These are phyloP conservation scores for Fusarium nygamai DNA, from an alignment of 2,329 filamentous ascomycete genomes.

Conservation along the genomic window DNA sequence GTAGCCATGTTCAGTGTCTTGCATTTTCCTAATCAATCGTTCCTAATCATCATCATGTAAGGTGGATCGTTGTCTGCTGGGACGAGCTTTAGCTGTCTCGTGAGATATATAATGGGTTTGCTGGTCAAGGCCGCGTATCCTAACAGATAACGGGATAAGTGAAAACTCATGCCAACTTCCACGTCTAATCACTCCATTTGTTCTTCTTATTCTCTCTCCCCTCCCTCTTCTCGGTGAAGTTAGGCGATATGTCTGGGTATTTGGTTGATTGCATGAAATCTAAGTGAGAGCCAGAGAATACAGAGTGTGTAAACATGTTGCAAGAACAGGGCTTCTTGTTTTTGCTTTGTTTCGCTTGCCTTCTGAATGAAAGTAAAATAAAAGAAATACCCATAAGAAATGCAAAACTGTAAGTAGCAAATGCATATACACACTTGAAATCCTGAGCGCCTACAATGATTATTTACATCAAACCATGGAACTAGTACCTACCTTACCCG, in stretches of 20 bases:
- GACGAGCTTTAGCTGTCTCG: neutral
- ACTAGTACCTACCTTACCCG: slow-evolving; percentile 1
- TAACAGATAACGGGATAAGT: neutral
- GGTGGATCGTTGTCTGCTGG: neutral
- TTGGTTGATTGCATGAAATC: neutral
- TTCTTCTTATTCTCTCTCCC: neutral
- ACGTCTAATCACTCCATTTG: neutral
- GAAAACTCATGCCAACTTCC: neutral
- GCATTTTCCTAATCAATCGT: neutral
- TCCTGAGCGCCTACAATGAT: neutral
- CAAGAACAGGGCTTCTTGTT: neutral
- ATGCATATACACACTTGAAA: neutral
- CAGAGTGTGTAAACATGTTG: neutral
- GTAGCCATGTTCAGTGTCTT: neutral
- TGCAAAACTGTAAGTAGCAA: neutral
- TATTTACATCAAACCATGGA: neutral
- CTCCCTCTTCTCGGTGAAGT: neutral
- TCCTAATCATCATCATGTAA: neutral
- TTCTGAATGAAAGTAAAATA: neutral
- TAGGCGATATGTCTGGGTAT: neutral
- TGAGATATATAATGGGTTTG: neutral
- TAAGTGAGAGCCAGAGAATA: neutral
- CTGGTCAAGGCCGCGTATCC: neutral
- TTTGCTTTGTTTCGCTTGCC: neutral
- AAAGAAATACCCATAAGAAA: no score